Percentiles rank a stretch among this genome's conserved stretches.
phyloP scores from a whole-genome alignment of 352 stramenopile species.

The Phytopythium ostracodes region DNA sequence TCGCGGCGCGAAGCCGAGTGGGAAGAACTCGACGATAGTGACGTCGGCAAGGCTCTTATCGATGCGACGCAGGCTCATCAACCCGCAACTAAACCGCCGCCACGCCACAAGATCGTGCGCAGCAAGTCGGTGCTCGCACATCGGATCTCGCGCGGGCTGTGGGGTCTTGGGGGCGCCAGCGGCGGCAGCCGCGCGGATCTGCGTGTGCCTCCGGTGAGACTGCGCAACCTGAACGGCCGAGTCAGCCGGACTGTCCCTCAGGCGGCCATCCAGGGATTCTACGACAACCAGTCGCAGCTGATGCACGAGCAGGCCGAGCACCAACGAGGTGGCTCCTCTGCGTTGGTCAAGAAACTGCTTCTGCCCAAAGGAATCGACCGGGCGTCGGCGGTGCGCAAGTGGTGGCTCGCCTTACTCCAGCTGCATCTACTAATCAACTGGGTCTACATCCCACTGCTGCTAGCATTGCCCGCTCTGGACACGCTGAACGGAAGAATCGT shows the following conservation, averaged over 20 bases:
- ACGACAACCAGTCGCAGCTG: conserved; percentile 28
- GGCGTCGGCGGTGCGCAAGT: conserved; percentile 24
- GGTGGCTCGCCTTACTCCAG: conserved; percentile 42
- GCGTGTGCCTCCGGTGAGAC: neutral
- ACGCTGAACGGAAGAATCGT: conserved; percentile 11
- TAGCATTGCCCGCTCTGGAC: conserved; percentile 34
- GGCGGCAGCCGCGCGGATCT: neutral
- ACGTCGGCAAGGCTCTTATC: neutral
- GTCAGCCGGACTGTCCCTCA: neutral
- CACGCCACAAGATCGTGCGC: conserved; percentile 17
- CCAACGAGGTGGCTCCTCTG: neutral
- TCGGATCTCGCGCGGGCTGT: conserved; percentile 19
- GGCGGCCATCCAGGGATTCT: conserved; percentile 25
- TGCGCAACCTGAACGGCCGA: neutral
- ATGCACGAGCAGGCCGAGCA: conserved; percentile 9
- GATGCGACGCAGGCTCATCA: neutral
- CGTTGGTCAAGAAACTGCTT: conserved; percentile 12
- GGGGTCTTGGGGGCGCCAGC: neutral
- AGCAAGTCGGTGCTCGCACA: conserved; percentile 48
- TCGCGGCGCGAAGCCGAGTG: conserved; percentile 20
- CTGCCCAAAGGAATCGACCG: conserved; percentile 22
- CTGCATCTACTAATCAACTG: conserved; percentile 36
- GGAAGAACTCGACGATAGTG: conserved; percentile 11
- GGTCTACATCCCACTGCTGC: conserved; percentile 30
- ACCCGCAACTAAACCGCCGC: neutral